Conservation (phyloP, 345 rosid species). For the Clarkia xantiana region DNA sequence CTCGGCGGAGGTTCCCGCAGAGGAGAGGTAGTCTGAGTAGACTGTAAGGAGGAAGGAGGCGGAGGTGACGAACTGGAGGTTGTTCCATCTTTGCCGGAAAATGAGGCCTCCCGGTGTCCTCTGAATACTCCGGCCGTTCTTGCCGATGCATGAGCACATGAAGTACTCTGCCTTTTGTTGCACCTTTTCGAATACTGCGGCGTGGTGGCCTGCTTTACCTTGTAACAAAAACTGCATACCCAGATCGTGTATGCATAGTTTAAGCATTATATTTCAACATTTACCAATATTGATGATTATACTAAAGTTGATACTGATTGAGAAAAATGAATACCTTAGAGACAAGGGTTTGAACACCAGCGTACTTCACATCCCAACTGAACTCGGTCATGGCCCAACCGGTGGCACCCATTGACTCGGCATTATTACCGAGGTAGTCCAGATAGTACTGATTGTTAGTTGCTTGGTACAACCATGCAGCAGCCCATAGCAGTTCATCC, state of each 20-base stretch:
- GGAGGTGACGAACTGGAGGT: conserved; percentile 87
- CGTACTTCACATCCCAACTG: conserved; percentile 95
- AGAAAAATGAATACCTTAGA: conserved; percentile 44
- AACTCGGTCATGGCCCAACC: conserved; percentile 92
- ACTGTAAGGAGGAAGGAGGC: conserved; percentile 67
- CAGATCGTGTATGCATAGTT: no score
- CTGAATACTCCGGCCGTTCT: conserved; percentile 44
- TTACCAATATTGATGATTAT: neutral
- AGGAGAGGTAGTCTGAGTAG: conserved; percentile 77
- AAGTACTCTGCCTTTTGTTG: conserved; percentile 81
- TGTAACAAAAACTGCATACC: conserved; percentile 67
- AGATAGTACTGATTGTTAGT: conserved; percentile 56
- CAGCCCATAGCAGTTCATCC: conserved; percentile 97
- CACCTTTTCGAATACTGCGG: conserved; percentile 54
- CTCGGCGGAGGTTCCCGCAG: conserved; percentile 37
- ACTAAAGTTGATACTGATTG: no score
- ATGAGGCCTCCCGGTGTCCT: conserved; percentile 88
- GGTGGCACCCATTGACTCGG: conserved; percentile 81
- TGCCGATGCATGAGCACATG: conserved; percentile 80
- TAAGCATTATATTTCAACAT: no score
- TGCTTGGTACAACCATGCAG: conserved; percentile 93
- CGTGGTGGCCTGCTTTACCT: conserved; percentile 61
- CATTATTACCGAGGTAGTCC: conserved; percentile 73
- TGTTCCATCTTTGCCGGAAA: conserved; percentile 90
- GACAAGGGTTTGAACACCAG: conserved; percentile 87